phyloP scores from a whole-genome alignment of 495 filamentous ascomycete genomes.

The Lophiostoma macrostomum region DNA sequence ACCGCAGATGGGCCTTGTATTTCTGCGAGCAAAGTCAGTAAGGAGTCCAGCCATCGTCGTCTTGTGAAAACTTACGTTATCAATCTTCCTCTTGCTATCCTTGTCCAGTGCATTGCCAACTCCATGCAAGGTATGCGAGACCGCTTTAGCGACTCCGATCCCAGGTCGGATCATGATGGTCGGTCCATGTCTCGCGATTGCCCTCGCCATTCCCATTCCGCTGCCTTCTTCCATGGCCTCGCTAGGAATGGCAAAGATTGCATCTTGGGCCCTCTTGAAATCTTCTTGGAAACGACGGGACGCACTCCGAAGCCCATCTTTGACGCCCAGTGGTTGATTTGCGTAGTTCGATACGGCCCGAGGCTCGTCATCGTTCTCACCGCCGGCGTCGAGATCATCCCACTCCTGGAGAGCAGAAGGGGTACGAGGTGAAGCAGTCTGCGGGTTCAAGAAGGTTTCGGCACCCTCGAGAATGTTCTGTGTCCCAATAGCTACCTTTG shows the following conservation, averaged over 20 bases:
- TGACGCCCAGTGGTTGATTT: constrained; percentile 82
- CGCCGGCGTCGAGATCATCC: constrained; percentile 62
- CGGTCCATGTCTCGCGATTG: constrained; percentile 76
- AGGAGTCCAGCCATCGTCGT: neutral
- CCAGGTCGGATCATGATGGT: constrained; percentile 87
- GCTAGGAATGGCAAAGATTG: constrained; percentile 89
- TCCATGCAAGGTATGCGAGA: constrained; percentile 84
- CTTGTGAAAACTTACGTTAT: constrained; percentile 68
- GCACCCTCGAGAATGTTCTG: constrained; percentile 86
- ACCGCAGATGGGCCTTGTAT: constrained; percentile 16
- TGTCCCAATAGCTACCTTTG: constrained; percentile 91
- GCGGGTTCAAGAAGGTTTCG: constrained; percentile 65
- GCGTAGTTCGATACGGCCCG: constrained; percentile 77
- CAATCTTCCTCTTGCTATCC: constrained; percentile 73
- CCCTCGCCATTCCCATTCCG: constrained; percentile 76
- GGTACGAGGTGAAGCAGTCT: constrained; percentile 31
- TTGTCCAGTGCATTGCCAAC: constrained; percentile 92
- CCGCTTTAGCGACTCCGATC: constrained; percentile 85
- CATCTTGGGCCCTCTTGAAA: constrained; percentile 76
- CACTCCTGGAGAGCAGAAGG: constrained; percentile 45
- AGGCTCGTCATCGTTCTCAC: constrained; percentile 46
- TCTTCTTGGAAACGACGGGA: constrained; percentile 81
- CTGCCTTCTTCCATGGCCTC: constrained; percentile 85
- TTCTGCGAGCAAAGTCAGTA: constrained; percentile 20
- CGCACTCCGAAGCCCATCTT: constrained; percentile 80